Percentiles rank a stretch among this genome's conserved stretches.
phyloP scores from a whole-genome alignment of 495 filamentous ascomycete species.

The Penicillium bialowiezense region DNA sequence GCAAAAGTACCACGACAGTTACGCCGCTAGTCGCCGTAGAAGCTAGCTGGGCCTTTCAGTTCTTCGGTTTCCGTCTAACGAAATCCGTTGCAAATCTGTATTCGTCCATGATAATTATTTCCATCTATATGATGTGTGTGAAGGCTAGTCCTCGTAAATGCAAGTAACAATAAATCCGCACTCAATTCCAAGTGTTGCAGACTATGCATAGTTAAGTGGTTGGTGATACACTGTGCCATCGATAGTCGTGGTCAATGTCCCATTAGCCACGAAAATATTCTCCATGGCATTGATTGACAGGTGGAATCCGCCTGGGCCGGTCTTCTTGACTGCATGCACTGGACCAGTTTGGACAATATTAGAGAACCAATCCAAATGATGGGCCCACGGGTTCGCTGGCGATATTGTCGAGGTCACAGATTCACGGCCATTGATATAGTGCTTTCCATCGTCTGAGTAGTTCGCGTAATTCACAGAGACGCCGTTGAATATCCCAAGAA shows the following conservation, averaged over 20 bases:
- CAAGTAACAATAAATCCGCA: too few relatives aligned
- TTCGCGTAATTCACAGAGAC: conserved; percentile 2
- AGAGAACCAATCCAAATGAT: conserved; percentile 5
- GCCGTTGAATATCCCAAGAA: not conserved
- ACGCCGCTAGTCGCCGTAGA: too few relatives aligned
- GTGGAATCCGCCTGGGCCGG: conserved; percentile 4
- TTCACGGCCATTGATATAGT: conserved; percentile 2
- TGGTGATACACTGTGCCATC: conserved; percentile 3
- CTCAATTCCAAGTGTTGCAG: too few relatives aligned
- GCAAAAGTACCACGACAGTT: too few relatives aligned
- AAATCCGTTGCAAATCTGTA: too few relatives aligned
- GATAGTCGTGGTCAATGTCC: conserved; percentile 6
- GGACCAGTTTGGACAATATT: not conserved
- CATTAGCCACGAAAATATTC: conserved; percentile 7
- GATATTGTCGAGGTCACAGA: not conserved
- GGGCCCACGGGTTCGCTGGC: not conserved
- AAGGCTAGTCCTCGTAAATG: too few relatives aligned
- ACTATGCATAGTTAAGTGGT: not conserved
- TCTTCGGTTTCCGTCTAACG: too few relatives aligned
- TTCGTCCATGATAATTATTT: too few relatives aligned
- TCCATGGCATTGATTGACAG: not conserved
- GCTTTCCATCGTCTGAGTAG: conserved; percentile 1
- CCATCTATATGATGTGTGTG: too few relatives aligned
- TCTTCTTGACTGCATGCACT: not conserved
- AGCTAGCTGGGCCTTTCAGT: too few relatives aligned